Conservation (phyloP, 75 land plant genomes). For the Cryptomeria japonica region DNA sequence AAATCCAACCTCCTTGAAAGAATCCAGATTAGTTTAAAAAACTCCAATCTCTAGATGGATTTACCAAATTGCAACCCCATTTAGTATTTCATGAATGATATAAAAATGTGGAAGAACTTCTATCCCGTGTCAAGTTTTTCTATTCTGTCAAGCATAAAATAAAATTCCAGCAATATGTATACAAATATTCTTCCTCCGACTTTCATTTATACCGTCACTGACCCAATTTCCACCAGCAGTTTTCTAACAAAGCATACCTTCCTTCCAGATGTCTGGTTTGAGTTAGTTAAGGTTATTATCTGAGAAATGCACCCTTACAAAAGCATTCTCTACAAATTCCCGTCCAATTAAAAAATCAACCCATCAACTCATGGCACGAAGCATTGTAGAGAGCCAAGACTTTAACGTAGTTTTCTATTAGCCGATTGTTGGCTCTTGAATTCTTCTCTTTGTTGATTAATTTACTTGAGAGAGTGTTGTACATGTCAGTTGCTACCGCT, state of each 20-base stretch:
- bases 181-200: not conserved
- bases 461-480: not conserved
- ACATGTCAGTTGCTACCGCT: not conserved
- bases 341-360: not conserved
- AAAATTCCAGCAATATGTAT: not conserved
- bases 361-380: not conserved
- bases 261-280: not conserved
- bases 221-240: not conserved
- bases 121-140: not conserved
- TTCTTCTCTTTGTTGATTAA: not conserved
- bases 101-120: not conserved
- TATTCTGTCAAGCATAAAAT: not conserved
- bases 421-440: slow-evolving; percentile 2
- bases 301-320: not conserved
- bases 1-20: not conserved
- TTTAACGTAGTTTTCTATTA: not conserved
- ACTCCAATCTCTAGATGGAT: not conserved
- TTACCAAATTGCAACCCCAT: not conserved
- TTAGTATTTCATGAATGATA: not conserved
- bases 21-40: not conserved
- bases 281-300: not conserved
- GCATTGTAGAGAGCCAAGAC: not conserved
- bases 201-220: not conserved
- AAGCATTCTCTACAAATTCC: not conserved
- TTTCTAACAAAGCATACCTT: not conserved